These are phyloP conservation scores for Pichia sp. DNA, from an alignment of 1,139 yeast species.

Conservation along the genomic window DNA sequence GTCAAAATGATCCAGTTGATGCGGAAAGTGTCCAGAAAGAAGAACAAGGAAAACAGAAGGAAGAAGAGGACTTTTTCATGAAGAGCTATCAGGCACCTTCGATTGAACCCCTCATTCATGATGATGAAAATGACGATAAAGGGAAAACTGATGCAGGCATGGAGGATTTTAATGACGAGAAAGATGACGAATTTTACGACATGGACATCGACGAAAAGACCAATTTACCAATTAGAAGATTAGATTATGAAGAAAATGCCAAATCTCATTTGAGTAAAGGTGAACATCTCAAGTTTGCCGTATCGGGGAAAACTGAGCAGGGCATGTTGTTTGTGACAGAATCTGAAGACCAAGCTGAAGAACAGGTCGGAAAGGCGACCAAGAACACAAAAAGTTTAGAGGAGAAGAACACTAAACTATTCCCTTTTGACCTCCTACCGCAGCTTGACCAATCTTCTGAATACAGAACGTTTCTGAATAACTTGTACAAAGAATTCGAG, in stretches of 20 bases:
- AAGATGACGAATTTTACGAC: slow-evolving; percentile 24
- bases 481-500: slow-evolving; percentile 27
- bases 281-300: slow-evolving; percentile 9
- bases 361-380: slow-evolving; percentile 17
- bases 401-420: slow-evolving; percentile 30
- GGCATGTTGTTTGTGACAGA: slow-evolving; percentile 11
- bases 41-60: background rate
- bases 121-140: too few species aligned
- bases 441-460: slow-evolving; percentile 36
- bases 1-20: too few species aligned
- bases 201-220: slow-evolving; percentile 37
- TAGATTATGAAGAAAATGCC: slow-evolving; percentile 33
- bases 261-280: slow-evolving; percentile 5
- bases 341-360: background rate
- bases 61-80: slow-evolving; percentile 16
- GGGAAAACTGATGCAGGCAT: background rate
- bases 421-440: slow-evolving; percentile 37
- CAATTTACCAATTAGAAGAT: slow-evolving; percentile 36
- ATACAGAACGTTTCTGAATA: slow-evolving; percentile 36
- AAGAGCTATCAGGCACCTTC: slow-evolving; percentile 19
- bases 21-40: too few species aligned
- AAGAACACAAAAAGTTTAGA: slow-evolving; percentile 21
- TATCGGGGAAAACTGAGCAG: slow-evolving; percentile 10
- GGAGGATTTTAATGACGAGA: slow-evolving; percentile 2
- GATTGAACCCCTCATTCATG: slow-evolving; percentile 3